Evolutionary conservation across 2,329 filamentous ascomycete species (phyloP), one percentile per base, ranked within the genome.

Genomic region (Diplodia seriata): DNA sequence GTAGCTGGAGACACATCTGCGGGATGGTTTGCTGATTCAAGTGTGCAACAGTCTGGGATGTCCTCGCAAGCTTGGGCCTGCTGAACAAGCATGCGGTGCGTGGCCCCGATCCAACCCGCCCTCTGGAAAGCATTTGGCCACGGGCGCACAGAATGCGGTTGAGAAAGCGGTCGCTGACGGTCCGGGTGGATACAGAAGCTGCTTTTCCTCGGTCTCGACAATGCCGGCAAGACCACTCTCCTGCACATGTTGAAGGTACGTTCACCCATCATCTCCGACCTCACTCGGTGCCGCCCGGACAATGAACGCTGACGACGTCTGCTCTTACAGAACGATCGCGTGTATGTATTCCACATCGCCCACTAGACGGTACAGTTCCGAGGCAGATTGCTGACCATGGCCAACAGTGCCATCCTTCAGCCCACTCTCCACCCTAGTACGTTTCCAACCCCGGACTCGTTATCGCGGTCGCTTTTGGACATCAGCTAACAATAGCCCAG

Each of bases 141-240:
- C 23, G 59, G 23, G 47, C 26, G 29, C 59, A 33, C 31, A 4
- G 15, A 36, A 18, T 9, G n/a, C 15, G 29, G 29, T 38, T 61
- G 47, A 40, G 31, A 43, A 47, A 43, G 6, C 40, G 23, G 20
- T 33, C 7, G 43, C 54, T 61, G 55, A 67, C 53, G 43, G 43
- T 11, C 12, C 40, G 29, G 31, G 33, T 49, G 18, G 4, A 29
- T 54, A 61, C 50, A 68, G 66, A 78, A 78, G 68, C 72, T 78
- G 23, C 74, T 78, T 62, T 97, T 97, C 84, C 89, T 97, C 70
- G 93, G 93, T 75, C 90, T 97, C 70, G 93, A 97, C 80, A 97
- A 97, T 84, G 93, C 93, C 62, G 93, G 93, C 82, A 97, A 97
- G 87, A 97, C 93, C 66, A 97, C 93, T 57, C 85, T 97, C 72